Conservation (phyloP, 805 yeast genomes). For the Wickerhamomyces sydowiorum region DNA sequence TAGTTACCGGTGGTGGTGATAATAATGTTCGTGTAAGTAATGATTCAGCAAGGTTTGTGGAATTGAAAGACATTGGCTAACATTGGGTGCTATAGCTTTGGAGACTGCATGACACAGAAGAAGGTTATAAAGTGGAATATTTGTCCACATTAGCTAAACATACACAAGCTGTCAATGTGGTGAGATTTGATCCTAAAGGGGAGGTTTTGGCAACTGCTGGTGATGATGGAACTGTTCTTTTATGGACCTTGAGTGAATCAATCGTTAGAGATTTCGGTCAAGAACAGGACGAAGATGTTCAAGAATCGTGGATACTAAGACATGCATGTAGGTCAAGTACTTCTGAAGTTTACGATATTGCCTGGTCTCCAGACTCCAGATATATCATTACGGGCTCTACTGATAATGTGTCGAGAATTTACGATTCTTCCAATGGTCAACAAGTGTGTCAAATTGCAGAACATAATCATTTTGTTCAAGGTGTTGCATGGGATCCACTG, state of each 20-base stretch:
- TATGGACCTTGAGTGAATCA: slow-evolving; percentile 64
- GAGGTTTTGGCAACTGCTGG: slow-evolving; percentile 81
- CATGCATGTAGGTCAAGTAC: slow-evolving; percentile 52
- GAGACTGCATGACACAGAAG: slow-evolving; percentile 21
- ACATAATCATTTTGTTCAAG: slow-evolving; percentile 90
- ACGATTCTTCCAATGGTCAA: slow-evolving; percentile 49
- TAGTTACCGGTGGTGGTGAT: slow-evolving; percentile 95
- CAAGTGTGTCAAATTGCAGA: slow-evolving; percentile 57
- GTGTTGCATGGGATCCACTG: slow-evolving; percentile 92
- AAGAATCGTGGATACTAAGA: slow-evolving; percentile 72
- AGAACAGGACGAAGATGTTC: slow-evolving; percentile 40
- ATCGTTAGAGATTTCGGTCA: slow-evolving; percentile 56
- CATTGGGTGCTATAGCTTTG: slow-evolving; percentile 20
- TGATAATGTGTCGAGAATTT: slow-evolving; percentile 79
- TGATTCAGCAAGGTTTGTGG: no score
- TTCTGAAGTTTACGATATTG: slow-evolving; percentile 82
- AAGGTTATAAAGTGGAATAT: slow-evolving; percentile 51
- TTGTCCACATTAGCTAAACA: slow-evolving; percentile 80
- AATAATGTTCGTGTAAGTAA: slow-evolving; percentile 64
- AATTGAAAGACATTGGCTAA: slow-evolving; percentile 2
- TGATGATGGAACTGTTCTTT: slow-evolving; percentile 84
- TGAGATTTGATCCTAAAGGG: slow-evolving; percentile 72
- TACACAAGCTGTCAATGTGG: slow-evolving; percentile 91
- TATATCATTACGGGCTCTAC: slow-evolving; percentile 84
- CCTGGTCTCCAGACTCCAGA: slow-evolving; percentile 86